Evolutionary conservation across 768 basidiomycete genomes (phyloP).

Genomic region (Mrakia gelida): DNA sequence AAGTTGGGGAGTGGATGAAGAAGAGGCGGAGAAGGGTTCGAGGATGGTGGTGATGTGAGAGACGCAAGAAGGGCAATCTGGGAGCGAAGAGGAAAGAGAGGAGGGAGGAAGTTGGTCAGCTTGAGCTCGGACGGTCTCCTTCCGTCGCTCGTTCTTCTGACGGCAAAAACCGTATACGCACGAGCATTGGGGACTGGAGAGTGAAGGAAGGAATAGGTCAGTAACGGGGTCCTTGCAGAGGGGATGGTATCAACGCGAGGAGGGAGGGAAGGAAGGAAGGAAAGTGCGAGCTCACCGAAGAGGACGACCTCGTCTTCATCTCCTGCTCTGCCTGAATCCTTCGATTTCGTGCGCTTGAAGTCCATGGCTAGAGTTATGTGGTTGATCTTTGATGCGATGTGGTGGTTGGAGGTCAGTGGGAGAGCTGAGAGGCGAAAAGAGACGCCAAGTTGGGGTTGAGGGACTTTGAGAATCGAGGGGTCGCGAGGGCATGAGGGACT

Average conservation of each 20-base stretch:
- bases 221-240: background rate
- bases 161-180: background rate
- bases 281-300: background rate
- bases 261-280: background rate
- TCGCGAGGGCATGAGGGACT: background rate
- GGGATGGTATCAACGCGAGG: too few relatives aligned
- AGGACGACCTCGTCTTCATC: background rate
- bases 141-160: background rate
- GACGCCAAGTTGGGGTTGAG: background rate
- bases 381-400: background rate
- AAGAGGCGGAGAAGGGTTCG: background rate
- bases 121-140: too few relatives aligned
- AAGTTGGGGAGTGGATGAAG: background rate
- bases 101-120: slow-evolving; percentile 2
- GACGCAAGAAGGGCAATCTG: slow-evolving; percentile 31
- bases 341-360: background rate
- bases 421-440: background rate
- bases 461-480: background rate
- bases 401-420: background rate
- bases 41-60: slow-evolving; percentile 29
- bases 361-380: background rate
- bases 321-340: background rate
- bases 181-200: slow-evolving; percentile 24
- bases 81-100: background rate
- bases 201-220: too few relatives aligned